These are phyloP conservation scores for Rheum nobile DNA, from an alignment of 148 eudicot species.

Conservation along the genomic window DNA sequence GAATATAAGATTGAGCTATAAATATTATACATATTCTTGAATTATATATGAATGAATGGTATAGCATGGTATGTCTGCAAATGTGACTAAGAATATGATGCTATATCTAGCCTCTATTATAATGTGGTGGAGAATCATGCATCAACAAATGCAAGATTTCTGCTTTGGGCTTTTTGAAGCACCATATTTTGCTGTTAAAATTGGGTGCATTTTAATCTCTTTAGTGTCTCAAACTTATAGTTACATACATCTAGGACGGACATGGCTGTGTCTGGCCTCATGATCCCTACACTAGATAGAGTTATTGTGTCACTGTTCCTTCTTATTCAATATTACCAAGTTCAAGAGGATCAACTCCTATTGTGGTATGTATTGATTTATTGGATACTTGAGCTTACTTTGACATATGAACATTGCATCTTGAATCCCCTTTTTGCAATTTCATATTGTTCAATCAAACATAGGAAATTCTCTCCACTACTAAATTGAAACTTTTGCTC, in stretches of 20 bases:
- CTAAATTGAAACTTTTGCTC: too few relatives aligned
- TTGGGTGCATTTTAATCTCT: not conserved
- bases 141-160: not conserved
- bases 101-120: too few relatives aligned
- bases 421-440: not conserved
- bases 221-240: not conserved
- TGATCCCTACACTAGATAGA: constrained; percentile 79
- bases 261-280: constrained; percentile 80
- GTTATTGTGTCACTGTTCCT: constrained; percentile 91
- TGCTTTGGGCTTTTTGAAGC: not conserved
- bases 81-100: too few relatives aligned
- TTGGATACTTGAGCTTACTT: not conserved
- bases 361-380: constrained; percentile 44
- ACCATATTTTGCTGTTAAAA: not conserved
- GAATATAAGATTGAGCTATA: too few relatives aligned
- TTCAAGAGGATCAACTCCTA: constrained; percentile 57
- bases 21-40: too few relatives aligned
- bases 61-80: too few relatives aligned
- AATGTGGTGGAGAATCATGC: too few relatives aligned
- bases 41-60: too few relatives aligned
- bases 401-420: not conserved
- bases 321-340: constrained; percentile 66
- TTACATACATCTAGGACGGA: constrained; percentile 49
- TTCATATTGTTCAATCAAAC: not conserved
- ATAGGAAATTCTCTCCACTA: too few relatives aligned